Evolutionary conservation across 305 asterid species (phyloP).

Genomic region (Solanum hybrid): DNA sequence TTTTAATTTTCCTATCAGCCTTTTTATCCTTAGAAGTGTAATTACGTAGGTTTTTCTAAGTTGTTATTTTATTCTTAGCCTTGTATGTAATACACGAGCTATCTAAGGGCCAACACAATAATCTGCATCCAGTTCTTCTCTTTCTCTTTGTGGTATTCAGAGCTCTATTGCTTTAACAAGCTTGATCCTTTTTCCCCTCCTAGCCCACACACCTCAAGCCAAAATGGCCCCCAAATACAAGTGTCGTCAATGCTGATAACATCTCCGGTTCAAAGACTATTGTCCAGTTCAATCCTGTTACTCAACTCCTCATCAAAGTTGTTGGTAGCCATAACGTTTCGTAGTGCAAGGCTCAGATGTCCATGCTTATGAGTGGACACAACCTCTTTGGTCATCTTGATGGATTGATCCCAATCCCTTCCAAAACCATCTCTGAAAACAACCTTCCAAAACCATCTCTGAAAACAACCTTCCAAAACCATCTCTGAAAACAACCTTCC

Average conservation of each 20-base stretch:
- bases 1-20: too few species aligned
- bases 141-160: neutral
- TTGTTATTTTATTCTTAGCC: too few species aligned
- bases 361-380: neutral
- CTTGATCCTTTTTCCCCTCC: neutral
- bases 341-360: neutral
- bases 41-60: too few species aligned
- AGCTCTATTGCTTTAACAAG: neutral
- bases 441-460: neutral
- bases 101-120: neutral
- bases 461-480: neutral
- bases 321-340: neutral
- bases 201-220: neutral
- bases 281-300: neutral
- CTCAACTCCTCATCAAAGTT: neutral
- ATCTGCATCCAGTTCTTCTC: neutral
- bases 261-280: neutral
- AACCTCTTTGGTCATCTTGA: neutral
- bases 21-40: too few species aligned
- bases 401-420: neutral
- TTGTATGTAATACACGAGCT: too few species aligned
- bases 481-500: neutral
- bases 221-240: neutral
- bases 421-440: too few species aligned
- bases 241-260: neutral